Base-by-base conservation (phyloP, 2,329 filamentous ascomycete genomes). In the Esteya vermicola region DNA sequence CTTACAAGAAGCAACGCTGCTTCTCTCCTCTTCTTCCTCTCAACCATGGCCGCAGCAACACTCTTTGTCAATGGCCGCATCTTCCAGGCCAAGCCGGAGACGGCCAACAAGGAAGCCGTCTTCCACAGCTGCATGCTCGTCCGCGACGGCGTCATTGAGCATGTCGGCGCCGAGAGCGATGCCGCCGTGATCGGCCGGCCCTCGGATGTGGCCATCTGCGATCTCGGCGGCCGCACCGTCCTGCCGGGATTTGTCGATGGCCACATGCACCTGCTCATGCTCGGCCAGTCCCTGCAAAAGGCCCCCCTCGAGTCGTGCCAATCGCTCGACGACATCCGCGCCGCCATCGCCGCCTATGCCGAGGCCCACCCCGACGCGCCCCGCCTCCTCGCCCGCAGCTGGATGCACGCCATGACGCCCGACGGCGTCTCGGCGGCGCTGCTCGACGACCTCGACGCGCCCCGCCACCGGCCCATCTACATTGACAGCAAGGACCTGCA, bases 401-500 rank as follows among this genome's bases (percentile, higher is more conserved):
- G 68, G 68, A 72, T 73, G 67, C 66, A 72, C 47, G 60, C 52
- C 22, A 72, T 71, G 67, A 72, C 69, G 1, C 56, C 63, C 30
- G 59, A 58, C n/a, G 55, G 62, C 32, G 67, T 68, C 1, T 54
- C 67, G 31, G 61, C 68, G 1, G 61, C 56, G 36, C 64, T 66
- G 56, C 53, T 75, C 8, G 70, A 75, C 48, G 63, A 67, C 48
- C 48, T 69, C 16, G 65, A 69, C 45, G 57, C 48, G 36, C 38
- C 51, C 36, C 56, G 68, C 27, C 23, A 31, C 26, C 42, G 45
- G 28, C 68, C 70, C 0, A 67, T 75, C 38, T 67, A 67, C 47
- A 64, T 75, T 43, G 69, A 75, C 44, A 65, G 68, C 4, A 72
- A 72, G 51, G 70, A 74, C 45, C 50, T 75, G 43, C 70, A 75